Evolutionary conservation across 352 stramenopile species (phyloP).

Genomic region (Globisporangium parvum): DNA sequence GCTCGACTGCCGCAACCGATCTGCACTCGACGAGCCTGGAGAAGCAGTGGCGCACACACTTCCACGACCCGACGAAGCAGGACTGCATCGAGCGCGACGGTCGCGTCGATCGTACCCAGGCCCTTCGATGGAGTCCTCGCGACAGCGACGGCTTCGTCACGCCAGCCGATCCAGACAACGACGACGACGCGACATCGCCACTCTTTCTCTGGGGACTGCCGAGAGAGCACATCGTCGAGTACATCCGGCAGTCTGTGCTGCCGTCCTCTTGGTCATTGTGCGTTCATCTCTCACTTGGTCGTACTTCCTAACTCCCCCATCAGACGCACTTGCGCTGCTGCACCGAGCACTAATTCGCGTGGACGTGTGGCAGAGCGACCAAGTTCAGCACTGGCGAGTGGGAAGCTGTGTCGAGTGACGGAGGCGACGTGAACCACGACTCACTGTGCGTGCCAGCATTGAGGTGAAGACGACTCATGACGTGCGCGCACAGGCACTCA

Average conservation of each 20-base stretch:
- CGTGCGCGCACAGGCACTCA: background rate
- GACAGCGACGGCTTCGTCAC: background rate
- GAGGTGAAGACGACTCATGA: background rate
- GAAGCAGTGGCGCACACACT: constrained; percentile 41
- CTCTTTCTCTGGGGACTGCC: constrained; percentile 59
- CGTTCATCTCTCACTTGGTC: background rate
- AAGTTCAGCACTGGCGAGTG: constrained; percentile 29
- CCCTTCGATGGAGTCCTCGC: constrained; percentile 24
- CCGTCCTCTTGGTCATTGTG: constrained; percentile 59
- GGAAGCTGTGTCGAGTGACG: constrained; percentile 27
- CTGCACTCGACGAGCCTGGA: constrained; percentile 23
- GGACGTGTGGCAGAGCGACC: constrained; percentile 18
- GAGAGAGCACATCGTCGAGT: constrained; percentile 67
- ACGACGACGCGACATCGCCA: constrained; percentile 16
- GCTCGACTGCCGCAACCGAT: background rate
- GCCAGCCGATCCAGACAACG: background rate
- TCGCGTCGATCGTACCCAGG: constrained; percentile 45
- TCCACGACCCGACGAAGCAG: constrained; percentile 23
- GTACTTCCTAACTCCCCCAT: background rate
- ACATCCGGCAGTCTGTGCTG: constrained; percentile 71
- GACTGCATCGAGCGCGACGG: constrained; percentile 25
- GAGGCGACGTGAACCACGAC: background rate
- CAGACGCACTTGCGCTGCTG: background rate
- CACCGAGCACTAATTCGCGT: background rate
- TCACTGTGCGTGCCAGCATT: constrained; percentile 2